Conservation (phyloP, 2,329 filamentous ascomycete species). For the Neonectria punicea region DNA sequence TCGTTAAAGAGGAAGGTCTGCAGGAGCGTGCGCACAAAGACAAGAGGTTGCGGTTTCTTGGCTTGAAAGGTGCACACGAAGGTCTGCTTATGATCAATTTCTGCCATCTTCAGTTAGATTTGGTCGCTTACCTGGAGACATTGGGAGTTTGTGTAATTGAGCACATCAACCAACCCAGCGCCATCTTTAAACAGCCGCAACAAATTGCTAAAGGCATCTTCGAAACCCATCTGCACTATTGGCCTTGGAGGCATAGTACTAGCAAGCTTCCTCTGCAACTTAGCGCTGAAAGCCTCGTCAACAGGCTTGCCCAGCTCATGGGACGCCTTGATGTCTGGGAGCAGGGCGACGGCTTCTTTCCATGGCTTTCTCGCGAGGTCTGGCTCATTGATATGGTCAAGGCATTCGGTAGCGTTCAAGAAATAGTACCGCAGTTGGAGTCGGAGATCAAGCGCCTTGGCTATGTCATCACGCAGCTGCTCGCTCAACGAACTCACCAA, state of each 20-base stretch:
- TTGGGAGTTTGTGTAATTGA: constrained; percentile 74
- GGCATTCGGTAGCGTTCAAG: constrained; percentile 63
- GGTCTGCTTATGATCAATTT: constrained; percentile 57
- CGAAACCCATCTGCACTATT: constrained; percentile 80
- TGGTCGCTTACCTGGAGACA: constrained; percentile 71
- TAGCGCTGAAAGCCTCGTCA: constrained; percentile 85
- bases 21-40: constrained; percentile 84
- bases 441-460: constrained; percentile 70
- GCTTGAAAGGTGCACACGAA: constrained; percentile 81
- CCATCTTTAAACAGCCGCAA: constrained; percentile 78
- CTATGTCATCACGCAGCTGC: constrained; percentile 53
- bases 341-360: constrained; percentile 60
- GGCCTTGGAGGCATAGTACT: constrained; percentile 94
- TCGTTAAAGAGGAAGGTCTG: constrained; percentile 80
- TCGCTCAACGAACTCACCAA: constrained; percentile 58
- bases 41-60: constrained; percentile 82
- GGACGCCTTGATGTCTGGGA: constrained; percentile 68
- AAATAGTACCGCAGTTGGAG: constrained; percentile 74
- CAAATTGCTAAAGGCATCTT: constrained; percentile 77
- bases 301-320: constrained; percentile 72
- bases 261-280: constrained; percentile 89
- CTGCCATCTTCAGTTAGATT: not conserved
- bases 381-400: constrained; percentile 56
- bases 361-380: constrained; percentile 62
- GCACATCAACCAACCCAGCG: constrained; percentile 72